Evolutionary conservation across 192 early-diverging fungal species (phyloP).

Genomic region (Backusella circina): DNA sequence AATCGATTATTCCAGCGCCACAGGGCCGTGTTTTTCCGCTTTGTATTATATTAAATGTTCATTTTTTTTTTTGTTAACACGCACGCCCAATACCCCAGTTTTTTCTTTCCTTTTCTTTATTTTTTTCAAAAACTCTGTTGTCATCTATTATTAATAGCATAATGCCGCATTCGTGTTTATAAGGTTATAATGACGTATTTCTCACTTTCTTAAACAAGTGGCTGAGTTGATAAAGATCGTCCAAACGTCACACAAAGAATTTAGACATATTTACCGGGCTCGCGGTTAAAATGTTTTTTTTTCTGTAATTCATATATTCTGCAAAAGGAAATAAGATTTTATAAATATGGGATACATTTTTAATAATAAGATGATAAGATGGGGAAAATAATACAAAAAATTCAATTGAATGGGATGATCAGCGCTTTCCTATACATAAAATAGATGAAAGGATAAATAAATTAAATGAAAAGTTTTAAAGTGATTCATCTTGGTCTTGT

Average conservation of each 20-base stretch:
- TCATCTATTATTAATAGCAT: neutral
- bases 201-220: neutral
- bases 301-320: neutral
- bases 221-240: neutral
- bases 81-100: neutral
- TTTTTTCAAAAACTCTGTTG: too few species aligned
- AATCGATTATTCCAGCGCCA: neutral
- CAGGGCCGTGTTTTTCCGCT: slow-evolving; percentile 1
- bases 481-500: neutral
- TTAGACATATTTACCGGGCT: neutral
- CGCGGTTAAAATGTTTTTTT: neutral
- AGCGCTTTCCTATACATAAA: too few species aligned
- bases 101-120: too few species aligned
- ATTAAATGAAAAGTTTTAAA: neutral
- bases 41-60: neutral
- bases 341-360: too few species aligned
- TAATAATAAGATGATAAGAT: too few species aligned
- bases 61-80: neutral
- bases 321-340: neutral
- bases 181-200: neutral
- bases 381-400: too few species aligned
- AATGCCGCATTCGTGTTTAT: neutral
- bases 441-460: neutral
- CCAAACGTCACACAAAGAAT: neutral
- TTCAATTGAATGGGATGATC: too few species aligned